phyloP scores from a whole-genome alignment of 495 filamentous ascomycete genomes.

The Bryoglossum gracile region DNA sequence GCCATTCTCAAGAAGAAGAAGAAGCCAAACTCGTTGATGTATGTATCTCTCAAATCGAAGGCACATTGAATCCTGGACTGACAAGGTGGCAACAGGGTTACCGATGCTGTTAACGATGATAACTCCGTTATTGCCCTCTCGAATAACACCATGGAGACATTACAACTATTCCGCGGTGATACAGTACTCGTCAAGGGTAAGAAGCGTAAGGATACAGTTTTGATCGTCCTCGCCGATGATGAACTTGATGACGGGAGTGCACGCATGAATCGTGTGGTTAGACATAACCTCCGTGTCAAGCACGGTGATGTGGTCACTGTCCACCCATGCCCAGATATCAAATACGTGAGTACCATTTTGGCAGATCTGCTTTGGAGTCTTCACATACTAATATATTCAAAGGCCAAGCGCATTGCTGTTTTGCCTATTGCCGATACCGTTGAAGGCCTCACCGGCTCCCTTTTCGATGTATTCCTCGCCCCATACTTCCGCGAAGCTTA shows the following conservation, averaged over 20 bases:
- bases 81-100: conserved; percentile 59
- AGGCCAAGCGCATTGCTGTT: conserved; percentile 98
- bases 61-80: conserved; percentile 25
- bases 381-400: conserved; percentile 22
- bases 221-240: conserved; percentile 96
- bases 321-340: conserved; percentile 99
- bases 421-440: conserved; percentile 97
- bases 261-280: conserved; percentile 94
- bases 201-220: conserved; percentile 98
- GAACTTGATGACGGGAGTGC: conserved; percentile 95
- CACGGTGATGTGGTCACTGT: conserved; percentile 96
- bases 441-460: conserved; percentile 91
- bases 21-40: conserved; percentile 99
- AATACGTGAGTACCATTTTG: conserved; percentile 77
- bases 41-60: conserved; percentile 30
- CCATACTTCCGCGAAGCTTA: conserved; percentile 99
- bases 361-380: background rate
- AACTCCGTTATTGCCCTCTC: conserved; percentile 98
- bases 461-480: conserved; percentile 98
- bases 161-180: conserved; percentile 96
- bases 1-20: conserved; percentile 99
- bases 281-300: conserved; percentile 97
- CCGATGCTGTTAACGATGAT: conserved; percentile 96
- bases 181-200: conserved; percentile 97
- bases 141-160: conserved; percentile 97